These are phyloP conservation scores for Alternaria burnsii DNA, from an alignment of 2,329 filamentous ascomycete genomes.

Conservation along the genomic window DNA sequence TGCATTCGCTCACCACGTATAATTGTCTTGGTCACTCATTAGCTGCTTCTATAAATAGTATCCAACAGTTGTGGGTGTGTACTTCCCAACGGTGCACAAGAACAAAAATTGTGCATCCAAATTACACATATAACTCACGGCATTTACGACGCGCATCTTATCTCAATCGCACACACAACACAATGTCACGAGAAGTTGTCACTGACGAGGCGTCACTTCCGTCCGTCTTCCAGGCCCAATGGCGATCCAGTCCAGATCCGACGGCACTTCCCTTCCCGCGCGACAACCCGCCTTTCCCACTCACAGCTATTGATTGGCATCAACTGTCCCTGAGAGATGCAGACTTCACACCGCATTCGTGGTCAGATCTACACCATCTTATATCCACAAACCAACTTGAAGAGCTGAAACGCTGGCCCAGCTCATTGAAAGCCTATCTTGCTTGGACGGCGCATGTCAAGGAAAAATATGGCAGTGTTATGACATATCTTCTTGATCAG, in stretches of 20 bases:
- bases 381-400: conserved; percentile 62
- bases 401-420: conserved; percentile 66
- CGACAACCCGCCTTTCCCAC: conserved; percentile 46
- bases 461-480: conserved; percentile 63
- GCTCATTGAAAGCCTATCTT: conserved; percentile 67
- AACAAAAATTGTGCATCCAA: neutral
- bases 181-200: conserved; percentile 20
- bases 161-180: conserved; percentile 1
- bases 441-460: conserved; percentile 65
- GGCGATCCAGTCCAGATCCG: conserved; percentile 43
- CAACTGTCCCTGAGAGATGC: conserved; percentile 44
- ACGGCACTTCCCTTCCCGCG: conserved; percentile 46
- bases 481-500: conserved; percentile 64
- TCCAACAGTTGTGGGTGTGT: neutral
- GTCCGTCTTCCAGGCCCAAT: conserved; percentile 39
- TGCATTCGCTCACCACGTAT: neutral
- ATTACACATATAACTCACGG: neutral
- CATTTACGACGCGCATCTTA: neutral
- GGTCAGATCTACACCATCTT: conserved; percentile 42
- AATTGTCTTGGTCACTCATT: neutral
- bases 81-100: neutral
- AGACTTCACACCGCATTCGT: conserved; percentile 47
- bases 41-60: neutral
- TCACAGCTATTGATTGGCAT: conserved; percentile 47
- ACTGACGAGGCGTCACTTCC: conserved; percentile 41